A percentile compares a stretch with the other conserved stretches of the same genome.
phyloP scores from a whole-genome alignment of 495 filamentous ascomycete species.

The Pyrenopolyporus hunteri region DNA sequence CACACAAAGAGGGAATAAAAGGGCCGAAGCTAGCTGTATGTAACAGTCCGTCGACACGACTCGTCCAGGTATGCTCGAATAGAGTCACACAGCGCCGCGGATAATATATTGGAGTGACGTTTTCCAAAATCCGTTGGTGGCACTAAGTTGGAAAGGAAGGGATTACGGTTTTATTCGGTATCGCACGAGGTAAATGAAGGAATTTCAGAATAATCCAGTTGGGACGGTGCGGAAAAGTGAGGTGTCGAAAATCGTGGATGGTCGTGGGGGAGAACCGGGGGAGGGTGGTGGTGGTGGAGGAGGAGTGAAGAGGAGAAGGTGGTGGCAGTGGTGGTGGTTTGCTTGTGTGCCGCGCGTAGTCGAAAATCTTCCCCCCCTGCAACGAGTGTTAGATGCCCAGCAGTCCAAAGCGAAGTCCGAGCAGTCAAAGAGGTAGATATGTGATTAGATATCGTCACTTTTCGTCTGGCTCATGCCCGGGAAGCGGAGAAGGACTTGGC shows the following conservation, averaged over 20 bases:
- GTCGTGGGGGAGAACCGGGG: slow-evolving; percentile 16
- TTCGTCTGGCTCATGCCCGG: slow-evolving; percentile 19
- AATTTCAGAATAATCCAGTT: slow-evolving; percentile 11
- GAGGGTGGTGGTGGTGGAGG: slow-evolving; percentile 7
- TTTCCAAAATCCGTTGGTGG: slow-evolving; percentile 15
- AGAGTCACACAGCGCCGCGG: slow-evolving; percentile 30
- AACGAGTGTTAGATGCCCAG: slow-evolving; percentile 22
- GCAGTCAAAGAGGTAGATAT: background rate
- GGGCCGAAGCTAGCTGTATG: slow-evolving; percentile 40
- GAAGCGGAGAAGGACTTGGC: slow-evolving; percentile 35
- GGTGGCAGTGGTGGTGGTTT: no score
- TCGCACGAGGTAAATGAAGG: slow-evolving; percentile 22
- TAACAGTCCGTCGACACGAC: slow-evolving; percentile 30
- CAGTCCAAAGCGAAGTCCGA: no score
- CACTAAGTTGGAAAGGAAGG: slow-evolving; percentile 7
- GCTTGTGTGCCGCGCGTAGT: slow-evolving; percentile 35
- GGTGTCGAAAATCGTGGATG: slow-evolving; percentile 10
- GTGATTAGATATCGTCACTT: background rate
- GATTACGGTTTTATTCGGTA: slow-evolving; percentile 16
- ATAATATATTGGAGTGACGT: slow-evolving; percentile 38
- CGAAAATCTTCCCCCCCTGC: slow-evolving; percentile 18
- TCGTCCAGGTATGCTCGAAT: slow-evolving; percentile 17
- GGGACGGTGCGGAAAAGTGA: background rate
- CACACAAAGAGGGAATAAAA: slow-evolving; percentile 41
- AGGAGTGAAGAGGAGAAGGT: slow-evolving; percentile 2